These are phyloP conservation scores for Debaryomyces robertsiae DNA, from an alignment of 1,139 yeast genomes.

Conservation along the genomic window DNA sequence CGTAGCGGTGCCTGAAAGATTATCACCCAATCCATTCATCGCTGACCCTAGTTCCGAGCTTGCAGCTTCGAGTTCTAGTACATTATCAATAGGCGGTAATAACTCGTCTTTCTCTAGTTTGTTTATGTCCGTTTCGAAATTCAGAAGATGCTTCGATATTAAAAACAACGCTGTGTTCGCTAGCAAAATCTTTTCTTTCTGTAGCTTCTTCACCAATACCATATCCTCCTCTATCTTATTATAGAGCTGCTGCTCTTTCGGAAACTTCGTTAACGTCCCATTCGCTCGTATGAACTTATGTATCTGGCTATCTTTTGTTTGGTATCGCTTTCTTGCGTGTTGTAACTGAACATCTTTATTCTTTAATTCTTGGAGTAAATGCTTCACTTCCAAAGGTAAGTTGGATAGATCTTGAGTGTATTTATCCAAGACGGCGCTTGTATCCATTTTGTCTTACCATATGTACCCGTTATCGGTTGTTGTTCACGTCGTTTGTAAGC, in stretches of 20 bases:
- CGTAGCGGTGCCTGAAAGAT: constrained; percentile 34
- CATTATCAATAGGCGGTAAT: constrained; percentile 56
- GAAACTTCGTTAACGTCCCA: constrained; percentile 80
- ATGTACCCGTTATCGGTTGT: background rate
- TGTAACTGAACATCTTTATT: constrained; percentile 66
- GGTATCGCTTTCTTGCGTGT: constrained; percentile 68
- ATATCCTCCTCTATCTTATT: constrained; percentile 72
- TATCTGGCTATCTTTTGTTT: constrained; percentile 72
- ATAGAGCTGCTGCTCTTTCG: constrained; percentile 73
- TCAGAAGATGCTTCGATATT: constrained; percentile 71
- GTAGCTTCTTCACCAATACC: constrained; percentile 59
- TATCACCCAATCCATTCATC: constrained; percentile 25
- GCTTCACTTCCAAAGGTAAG: constrained; percentile 86
- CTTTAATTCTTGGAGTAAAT: constrained; percentile 76
- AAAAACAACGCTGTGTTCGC: constrained; percentile 83
- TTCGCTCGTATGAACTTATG: constrained; percentile 83
- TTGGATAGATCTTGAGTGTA: constrained; percentile 65
- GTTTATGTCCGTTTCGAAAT: constrained; percentile 74
- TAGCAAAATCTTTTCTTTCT: constrained; percentile 73
- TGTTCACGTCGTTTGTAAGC: too few species aligned
- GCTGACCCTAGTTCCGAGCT: constrained; percentile 17
- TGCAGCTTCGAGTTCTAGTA: constrained; percentile 20
- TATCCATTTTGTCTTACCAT: constrained; percentile 35
- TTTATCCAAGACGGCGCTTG: constrained; percentile 52
- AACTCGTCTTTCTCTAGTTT: constrained; percentile 79